Evolutionary conservation across 1,284 basidiomycete species (phyloP).

Genomic region (Ganoderma sp.): DNA sequence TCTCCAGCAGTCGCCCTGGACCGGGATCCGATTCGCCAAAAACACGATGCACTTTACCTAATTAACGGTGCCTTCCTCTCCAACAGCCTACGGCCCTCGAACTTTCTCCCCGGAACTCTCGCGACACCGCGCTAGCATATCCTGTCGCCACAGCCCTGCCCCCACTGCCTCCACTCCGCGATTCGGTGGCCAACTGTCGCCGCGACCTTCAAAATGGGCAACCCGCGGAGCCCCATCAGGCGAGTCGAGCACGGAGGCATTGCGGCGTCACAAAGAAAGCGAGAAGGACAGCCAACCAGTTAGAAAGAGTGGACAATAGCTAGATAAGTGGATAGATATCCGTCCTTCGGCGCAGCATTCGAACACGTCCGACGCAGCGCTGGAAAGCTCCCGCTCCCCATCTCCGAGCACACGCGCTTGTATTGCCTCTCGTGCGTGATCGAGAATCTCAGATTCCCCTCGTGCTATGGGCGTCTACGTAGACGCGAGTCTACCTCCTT

Average conservation of each 20-base stretch:
- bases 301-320: background rate
- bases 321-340: background rate
- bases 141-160: background rate
- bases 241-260: background rate
- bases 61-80: background rate
- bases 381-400: background rate
- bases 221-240: background rate
- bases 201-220: background rate
- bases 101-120: background rate
- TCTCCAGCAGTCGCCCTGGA: background rate
- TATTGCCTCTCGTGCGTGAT: background rate
- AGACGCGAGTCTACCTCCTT: no score
- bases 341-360: background rate
- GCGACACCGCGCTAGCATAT: background rate
- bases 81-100: background rate
- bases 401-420: background rate
- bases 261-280: background rate
- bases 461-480: no score
- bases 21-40: constrained; percentile 4
- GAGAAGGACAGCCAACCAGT: background rate
- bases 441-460: background rate
- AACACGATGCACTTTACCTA: constrained; percentile 14
- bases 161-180: background rate
- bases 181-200: background rate
- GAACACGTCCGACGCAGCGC: background rate